Conservation (phyloP, 345 rosid species). For the Aquilaria malaccensis region DNA sequence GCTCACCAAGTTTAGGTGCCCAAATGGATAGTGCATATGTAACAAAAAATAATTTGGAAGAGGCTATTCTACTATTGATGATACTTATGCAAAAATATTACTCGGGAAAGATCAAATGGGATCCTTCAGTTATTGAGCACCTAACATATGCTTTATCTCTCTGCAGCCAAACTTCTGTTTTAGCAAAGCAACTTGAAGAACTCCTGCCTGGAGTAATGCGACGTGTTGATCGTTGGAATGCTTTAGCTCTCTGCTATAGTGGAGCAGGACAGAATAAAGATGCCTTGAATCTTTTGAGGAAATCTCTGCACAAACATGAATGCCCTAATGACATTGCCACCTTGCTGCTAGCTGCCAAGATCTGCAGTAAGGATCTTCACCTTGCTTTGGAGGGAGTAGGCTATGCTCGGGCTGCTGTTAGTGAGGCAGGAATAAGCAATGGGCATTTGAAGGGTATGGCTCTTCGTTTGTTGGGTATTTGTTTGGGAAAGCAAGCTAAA, state of each 20-base stretch:
- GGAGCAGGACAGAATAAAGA: conserved; percentile 49
- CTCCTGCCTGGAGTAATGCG: conserved; percentile 69
- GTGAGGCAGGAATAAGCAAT: conserved; percentile 48
- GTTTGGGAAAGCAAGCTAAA: conserved; percentile 78
- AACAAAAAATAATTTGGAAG: conserved; percentile 87
- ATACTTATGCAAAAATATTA: conserved; percentile 56
- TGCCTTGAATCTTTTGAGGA: conserved; percentile 71
- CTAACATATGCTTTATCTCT: conserved; percentile 66
- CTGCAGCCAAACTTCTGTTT: conserved; percentile 65
- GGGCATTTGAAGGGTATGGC: conserved; percentile 79
- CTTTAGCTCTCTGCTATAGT: conserved; percentile 67
- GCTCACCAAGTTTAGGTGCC: conserved; percentile 66
- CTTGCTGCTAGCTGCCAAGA: conserved; percentile 75
- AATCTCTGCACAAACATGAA: conserved; percentile 80
- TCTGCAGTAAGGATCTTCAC: conserved; percentile 58
- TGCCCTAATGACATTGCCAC: conserved; percentile 63
- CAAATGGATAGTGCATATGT: conserved; percentile 74
- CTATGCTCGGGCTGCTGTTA: conserved; percentile 61
- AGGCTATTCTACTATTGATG: conserved; percentile 86
- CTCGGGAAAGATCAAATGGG: conserved; percentile 67
- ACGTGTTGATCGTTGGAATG: conserved; percentile 86
- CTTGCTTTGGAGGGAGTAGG: conserved; percentile 83
- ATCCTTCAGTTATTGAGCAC: conserved; percentile 81
- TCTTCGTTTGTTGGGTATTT: conserved; percentile 67
- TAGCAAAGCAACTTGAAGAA: conserved; percentile 80